A percentile compares a stretch with the other conserved stretches of the same genome.
Conservation (phyloP, 2,329 filamentous ascomycete genomes). For the Chrysoporthe puriensis region DNA sequence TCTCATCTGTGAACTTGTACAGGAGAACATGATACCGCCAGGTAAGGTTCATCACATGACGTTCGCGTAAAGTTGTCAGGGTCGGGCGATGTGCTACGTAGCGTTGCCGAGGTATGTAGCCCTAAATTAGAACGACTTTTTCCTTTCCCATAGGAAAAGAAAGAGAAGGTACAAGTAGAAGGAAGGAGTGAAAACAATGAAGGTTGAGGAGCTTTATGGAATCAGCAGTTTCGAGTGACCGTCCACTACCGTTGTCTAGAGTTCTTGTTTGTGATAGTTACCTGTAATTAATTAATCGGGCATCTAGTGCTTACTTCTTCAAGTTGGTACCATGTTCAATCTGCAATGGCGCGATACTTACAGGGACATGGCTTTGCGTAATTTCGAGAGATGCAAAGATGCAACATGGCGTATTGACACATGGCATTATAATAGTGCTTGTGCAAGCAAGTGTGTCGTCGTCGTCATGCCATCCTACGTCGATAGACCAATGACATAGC, state of each 20-base stretch:
- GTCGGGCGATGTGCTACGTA: background rate
- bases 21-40: background rate
- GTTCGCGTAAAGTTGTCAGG: background rate
- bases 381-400: background rate
- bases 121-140: background rate
- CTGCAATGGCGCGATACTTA: background rate
- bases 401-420: background rate
- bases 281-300: background rate
- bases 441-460: background rate
- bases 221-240: background rate
- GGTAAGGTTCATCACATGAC: slow-evolving; percentile 6
- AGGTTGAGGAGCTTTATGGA: background rate
- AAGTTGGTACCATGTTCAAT: background rate
- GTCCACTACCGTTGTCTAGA: background rate
- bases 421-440: background rate
- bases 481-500: background rate
- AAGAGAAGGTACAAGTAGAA: background rate
- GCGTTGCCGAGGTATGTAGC: background rate
- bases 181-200: background rate
- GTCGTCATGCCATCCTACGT: background rate
- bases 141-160: background rate
- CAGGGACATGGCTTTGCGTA: background rate
- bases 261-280: background rate
- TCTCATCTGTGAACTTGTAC: background rate
- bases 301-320: background rate